Conservation (phyloP, 164 flowering plant genomes). For the Vitis amurensis region DNA sequence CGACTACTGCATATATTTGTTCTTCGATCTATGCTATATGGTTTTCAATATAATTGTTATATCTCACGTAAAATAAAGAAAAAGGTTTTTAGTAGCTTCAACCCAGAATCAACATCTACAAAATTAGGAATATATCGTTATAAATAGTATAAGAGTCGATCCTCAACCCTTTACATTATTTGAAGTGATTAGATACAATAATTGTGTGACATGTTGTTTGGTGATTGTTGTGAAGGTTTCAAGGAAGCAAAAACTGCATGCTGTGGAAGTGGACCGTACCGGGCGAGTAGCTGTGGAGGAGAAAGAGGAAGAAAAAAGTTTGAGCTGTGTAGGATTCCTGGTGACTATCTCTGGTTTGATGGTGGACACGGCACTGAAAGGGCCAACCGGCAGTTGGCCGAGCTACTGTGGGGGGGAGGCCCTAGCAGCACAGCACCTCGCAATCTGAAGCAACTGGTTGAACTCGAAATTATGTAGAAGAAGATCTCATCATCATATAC, state of each 20-base stretch:
- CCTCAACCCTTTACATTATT: no score
- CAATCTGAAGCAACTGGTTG: slow-evolving; percentile 3
- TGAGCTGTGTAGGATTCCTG: slow-evolving; percentile 20
- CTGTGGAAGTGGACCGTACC: slow-evolving; percentile 25
- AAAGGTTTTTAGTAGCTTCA: no score
- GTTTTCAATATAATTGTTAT: no score
- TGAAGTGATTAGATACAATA: no score
- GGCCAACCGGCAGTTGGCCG: slow-evolving; percentile 24
- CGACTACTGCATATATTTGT: no score
- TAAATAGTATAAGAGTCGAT: no score
- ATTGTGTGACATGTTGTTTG: background rate
- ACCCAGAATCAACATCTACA: background rate
- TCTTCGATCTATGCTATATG: no score
- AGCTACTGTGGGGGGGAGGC: slow-evolving; percentile 23
- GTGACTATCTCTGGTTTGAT: slow-evolving; percentile 29
- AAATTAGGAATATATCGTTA: no score
- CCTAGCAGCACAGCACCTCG: slow-evolving; percentile 1
- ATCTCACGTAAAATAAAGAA: no score
- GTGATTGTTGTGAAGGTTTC: slow-evolving; percentile 21
- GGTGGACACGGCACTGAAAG: slow-evolving; percentile 27
- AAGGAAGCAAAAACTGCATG: slow-evolving; percentile 29
- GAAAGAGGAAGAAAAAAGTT: slow-evolving; percentile 3
- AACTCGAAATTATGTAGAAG: no score
- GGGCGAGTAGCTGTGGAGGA: slow-evolving; percentile 22
- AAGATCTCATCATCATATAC: no score